Conservation (phyloP, 768 basidiomycete genomes). For the Obba rivulosa region DNA sequence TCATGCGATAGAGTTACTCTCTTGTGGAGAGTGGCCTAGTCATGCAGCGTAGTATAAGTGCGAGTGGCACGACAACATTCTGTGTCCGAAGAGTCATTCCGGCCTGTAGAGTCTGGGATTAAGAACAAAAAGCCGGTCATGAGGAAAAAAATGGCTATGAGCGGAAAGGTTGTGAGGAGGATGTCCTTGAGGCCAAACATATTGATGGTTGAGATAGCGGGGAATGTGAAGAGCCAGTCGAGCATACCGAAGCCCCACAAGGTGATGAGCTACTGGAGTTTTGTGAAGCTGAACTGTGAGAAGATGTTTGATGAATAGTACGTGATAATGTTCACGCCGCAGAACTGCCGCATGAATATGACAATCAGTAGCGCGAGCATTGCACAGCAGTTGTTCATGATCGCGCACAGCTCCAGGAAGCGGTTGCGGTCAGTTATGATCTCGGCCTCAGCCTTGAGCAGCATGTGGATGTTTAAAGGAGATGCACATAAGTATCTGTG, state of each 20-base stretch:
- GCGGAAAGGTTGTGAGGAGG: conserved; percentile 47
- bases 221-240: conserved; percentile 37
- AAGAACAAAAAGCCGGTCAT: conserved; percentile 47
- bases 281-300: conserved; percentile 46
- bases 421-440: conserved; percentile 50
- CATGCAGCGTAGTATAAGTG: too few species aligned
- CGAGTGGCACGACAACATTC: too few species aligned
- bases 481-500: background rate
- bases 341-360: conserved; percentile 82
- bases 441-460: conserved; percentile 60
- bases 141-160: conserved; percentile 46
- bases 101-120: conserved; percentile 30
- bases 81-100: too few species aligned
- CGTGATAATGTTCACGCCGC: conserved; percentile 74
- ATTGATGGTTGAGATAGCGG: conserved; percentile 50
- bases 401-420: conserved; percentile 64
- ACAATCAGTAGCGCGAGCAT: conserved; percentile 54
- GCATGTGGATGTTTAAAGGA: conserved; percentile 53
- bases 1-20: too few species aligned
- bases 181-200: conserved; percentile 60
- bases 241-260: conserved; percentile 54
- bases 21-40: too few species aligned
- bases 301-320: conserved; percentile 84
- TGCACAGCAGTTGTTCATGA: conserved; percentile 70
- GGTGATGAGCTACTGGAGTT: conserved; percentile 51